Base-by-base conservation (phyloP, 805 yeast species). In the Ogataea haglerorum region DNA sequence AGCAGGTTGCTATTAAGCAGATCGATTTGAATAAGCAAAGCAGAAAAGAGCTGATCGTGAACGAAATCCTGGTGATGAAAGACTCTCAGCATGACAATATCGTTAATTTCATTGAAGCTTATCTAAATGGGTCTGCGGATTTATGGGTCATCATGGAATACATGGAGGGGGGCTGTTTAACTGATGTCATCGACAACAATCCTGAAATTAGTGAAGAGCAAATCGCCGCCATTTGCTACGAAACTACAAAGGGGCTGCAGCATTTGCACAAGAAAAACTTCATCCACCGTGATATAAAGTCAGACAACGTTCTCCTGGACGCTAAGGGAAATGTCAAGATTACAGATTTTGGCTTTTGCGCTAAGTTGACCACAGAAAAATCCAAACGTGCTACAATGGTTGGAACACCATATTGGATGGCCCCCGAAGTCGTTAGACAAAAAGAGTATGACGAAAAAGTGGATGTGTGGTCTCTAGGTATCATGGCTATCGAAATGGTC, bases 361-460 rank as follows among this genome's bases (percentile, higher is more conserved):
- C 99, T 0, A 95, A 90, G 63, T 73, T 85, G 46, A 85, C 84
- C 26, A 95, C 84, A 49, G 75, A 77, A 40, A 84, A 85, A 49
- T 70, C 85, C 40, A 90, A 91, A 63, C 80, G 99, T 61, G 89
- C 96, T 3, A 93, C 99, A 4, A 88, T 93, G 95, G 99, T 93
- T 13, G 99, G 99, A 12, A 93, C 99, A 0, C 99, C 99, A 10
- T 93, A 93, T 62, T 93, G 99, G 99, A 93, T 93, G 99, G 99
- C 99, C 0, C 99, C 99, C 1, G 99, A 93, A 63, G 96, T 93
- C 39, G 96, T 93, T 19, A 80, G 90, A 14, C 79, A 95, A 53
- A 90, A 89, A 61, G 96, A 90, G 58, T 93, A 93, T 59, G 99
- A 95, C 25, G 93, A 95, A 34, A 90, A 93, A 60, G 96, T 93